These are phyloP conservation scores for Cocos nucifera DNA, from an alignment of 176 grass and related monocot species.

Conservation along the genomic window DNA sequence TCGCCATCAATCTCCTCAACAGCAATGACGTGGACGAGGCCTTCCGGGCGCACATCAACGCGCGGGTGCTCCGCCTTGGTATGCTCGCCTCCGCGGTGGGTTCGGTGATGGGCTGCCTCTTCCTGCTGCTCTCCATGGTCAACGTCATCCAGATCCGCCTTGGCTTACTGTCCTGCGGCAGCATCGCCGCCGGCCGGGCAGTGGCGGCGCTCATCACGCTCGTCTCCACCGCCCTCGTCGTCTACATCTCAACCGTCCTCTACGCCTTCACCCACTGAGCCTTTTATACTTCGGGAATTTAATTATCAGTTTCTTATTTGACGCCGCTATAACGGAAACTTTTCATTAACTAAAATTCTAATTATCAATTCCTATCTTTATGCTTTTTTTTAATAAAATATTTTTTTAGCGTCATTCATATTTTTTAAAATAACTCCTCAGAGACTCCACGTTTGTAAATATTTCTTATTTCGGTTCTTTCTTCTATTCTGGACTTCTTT, in stretches of 20 bases:
- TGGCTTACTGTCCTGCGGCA: constrained; percentile 25
- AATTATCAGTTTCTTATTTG: too few species aligned
- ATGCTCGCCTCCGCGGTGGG: constrained; percentile 14
- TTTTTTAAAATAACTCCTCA: too few species aligned
- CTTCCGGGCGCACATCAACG: constrained; percentile 16
- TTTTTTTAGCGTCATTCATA: too few species aligned
- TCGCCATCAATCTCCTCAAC: constrained; percentile 25
- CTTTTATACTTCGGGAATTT: too few species aligned
- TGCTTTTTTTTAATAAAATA: too few species aligned
- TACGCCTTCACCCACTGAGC: constrained; percentile 19
- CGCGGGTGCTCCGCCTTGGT: constrained; percentile 8
- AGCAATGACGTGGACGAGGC: constrained; percentile 27
- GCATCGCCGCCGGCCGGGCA: constrained; percentile 5
- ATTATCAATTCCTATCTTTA: too few species aligned
- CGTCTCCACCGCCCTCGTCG: constrained; percentile 13
- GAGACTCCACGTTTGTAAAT: too few species aligned
- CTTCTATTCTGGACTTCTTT: too few species aligned
- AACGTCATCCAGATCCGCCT: constrained; percentile 27
- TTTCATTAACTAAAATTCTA: too few species aligned
- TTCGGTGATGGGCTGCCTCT: constrained; percentile 19
- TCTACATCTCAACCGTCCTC: constrained; percentile 28
- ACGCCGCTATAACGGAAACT: too few species aligned
- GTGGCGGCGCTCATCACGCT: constrained; percentile 18
- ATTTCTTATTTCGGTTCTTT: too few species aligned
- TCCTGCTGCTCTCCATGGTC: constrained; percentile 29